Evolutionary conservation across 2,329 filamentous ascomycete genomes (phyloP), one percentile per base, ranked within the genome.

Genomic region (Pseudogymnoascus sp.): DNA sequence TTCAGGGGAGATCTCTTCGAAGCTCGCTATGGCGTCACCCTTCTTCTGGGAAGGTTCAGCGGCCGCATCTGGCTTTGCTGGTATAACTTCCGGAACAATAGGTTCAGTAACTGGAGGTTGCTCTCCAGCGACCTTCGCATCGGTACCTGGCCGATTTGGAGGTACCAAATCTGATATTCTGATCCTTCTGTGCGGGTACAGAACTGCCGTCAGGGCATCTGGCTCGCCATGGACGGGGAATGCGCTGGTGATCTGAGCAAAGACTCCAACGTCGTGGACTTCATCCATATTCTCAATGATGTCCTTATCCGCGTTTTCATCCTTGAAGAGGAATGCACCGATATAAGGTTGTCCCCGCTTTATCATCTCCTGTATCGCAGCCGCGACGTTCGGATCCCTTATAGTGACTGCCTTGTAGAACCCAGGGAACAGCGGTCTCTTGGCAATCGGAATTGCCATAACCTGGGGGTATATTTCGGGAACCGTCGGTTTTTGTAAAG

Each of bases 391-490:
- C 16, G 90, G 90, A 73, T 99, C 92, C 74, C 91, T 89, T 70
- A 99, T 96, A 3, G 93, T 99, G 70, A 99, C 95, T 8, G 95
- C 93, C 78, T 99, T 99, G 80, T 99, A 99, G 77, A 98, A 99
- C 1, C 95, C 95, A 1, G 95, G 95, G 77, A 98, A 99, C 11
- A 99, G 80, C 10, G 95, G 95, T 62, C 95, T 85, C 75, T 96
- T 92, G 28, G 92, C 90, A 71, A 99, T 97, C 6, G 95, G 95
- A 64, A 99, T 96, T 1, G 93, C 93, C 83, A 99, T 91, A 63
- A 99, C 93, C 75, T 98, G 95, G 3, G 95, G 95, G 75, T 99
- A 99, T 48, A 97, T 88, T 67, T 99, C 95, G 13, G 95, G 95
- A 13, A 98, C 89, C 2, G 89, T 85, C 1, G 92, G 90, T 78